phyloP scores from a whole-genome alignment of 208 protist species.

The Crithidia sp. region DNA sequence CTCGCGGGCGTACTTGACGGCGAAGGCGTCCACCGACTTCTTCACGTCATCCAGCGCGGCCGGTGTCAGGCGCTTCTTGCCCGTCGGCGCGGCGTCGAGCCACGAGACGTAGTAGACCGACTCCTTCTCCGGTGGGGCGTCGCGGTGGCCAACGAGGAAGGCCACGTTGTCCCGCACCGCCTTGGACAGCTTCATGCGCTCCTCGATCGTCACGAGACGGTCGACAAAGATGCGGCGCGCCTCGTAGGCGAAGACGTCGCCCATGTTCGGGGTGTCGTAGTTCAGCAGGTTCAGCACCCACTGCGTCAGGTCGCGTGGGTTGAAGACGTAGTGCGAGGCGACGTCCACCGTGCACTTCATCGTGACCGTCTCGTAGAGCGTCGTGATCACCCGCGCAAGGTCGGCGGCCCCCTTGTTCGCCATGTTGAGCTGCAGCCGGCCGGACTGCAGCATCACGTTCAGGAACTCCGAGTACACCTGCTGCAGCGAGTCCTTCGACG shows the following conservation, averaged over 20 bases:
- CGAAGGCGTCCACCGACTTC: constrained; percentile 64
- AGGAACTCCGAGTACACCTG: constrained; percentile 95
- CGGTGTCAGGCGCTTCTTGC: constrained; percentile 61
- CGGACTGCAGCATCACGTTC: constrained; percentile 87
- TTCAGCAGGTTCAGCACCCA: constrained; percentile 94
- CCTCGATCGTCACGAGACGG: constrained; percentile 89
- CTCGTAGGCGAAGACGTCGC: constrained; percentile 94
- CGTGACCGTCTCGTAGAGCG: constrained; percentile 92
- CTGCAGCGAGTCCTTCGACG: constrained; percentile 92
- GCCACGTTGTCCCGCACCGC: constrained; percentile 81
- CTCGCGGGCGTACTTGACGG: constrained; percentile 94
- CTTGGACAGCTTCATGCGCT: constrained; percentile 74
- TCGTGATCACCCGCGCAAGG: constrained; percentile 94
- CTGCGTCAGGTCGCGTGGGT: constrained; percentile 96
- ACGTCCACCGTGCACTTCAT: constrained; percentile 94
- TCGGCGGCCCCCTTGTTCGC: constrained; percentile 81
- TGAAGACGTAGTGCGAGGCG: constrained; percentile 98
- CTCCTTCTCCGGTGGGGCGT: constrained; percentile 76
- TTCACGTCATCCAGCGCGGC: constrained; percentile 76
- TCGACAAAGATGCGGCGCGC: constrained; percentile 95
- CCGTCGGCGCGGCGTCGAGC: constrained; percentile 48
- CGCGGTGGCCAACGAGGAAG: constrained; percentile 76
- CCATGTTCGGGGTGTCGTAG: constrained; percentile 90
- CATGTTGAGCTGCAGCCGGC: constrained; percentile 70
- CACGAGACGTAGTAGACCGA: constrained; percentile 78